phyloP scores from a whole-genome alignment of 1,284 basidiomycete species.

The Peniophora sp. region DNA sequence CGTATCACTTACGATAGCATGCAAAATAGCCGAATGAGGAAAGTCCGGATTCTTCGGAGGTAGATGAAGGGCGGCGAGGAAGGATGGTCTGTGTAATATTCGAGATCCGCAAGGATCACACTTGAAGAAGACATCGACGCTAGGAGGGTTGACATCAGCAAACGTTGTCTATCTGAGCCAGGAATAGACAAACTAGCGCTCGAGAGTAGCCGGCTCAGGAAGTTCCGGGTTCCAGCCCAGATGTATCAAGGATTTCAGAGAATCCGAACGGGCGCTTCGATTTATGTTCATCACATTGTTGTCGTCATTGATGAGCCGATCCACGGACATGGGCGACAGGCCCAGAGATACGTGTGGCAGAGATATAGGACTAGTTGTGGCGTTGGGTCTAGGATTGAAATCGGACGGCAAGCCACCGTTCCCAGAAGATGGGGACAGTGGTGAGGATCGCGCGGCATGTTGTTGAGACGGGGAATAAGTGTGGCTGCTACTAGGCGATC shows the following conservation, averaged over 20 bases:
- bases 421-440: slow-evolving; percentile 5
- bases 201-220: slow-evolving; percentile 60
- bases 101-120: slow-evolving; percentile 78
- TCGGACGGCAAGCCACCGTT: slow-evolving; percentile 5
- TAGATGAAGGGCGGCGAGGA: slow-evolving; percentile 65
- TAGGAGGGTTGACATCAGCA: slow-evolving; percentile 20
- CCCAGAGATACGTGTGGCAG: slow-evolving; percentile 42
- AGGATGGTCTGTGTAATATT: slow-evolving; percentile 71
- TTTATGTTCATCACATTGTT: slow-evolving; percentile 37
- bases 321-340: slow-evolving; percentile 33
- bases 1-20: slow-evolving; percentile 57
- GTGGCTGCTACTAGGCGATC: slow-evolving; percentile 26
- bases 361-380: slow-evolving; percentile 23
- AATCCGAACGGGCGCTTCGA: slow-evolving; percentile 27
- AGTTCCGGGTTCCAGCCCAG: slow-evolving; percentile 78
- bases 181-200: slow-evolving; percentile 50
- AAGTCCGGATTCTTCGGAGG: slow-evolving; percentile 71
- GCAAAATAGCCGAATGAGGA: slow-evolving; percentile 74
- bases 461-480: slow-evolving; percentile 17
- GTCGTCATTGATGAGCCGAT: slow-evolving; percentile 35
- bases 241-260: slow-evolving; percentile 56
- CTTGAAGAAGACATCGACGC: slow-evolving; percentile 74
- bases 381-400: background rate
- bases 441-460: slow-evolving; percentile 14
- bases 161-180: slow-evolving; percentile 1